Base-by-base conservation (phyloP, 2,329 filamentous ascomycete genomes). In the Pleomassaria siparia region DNA sequence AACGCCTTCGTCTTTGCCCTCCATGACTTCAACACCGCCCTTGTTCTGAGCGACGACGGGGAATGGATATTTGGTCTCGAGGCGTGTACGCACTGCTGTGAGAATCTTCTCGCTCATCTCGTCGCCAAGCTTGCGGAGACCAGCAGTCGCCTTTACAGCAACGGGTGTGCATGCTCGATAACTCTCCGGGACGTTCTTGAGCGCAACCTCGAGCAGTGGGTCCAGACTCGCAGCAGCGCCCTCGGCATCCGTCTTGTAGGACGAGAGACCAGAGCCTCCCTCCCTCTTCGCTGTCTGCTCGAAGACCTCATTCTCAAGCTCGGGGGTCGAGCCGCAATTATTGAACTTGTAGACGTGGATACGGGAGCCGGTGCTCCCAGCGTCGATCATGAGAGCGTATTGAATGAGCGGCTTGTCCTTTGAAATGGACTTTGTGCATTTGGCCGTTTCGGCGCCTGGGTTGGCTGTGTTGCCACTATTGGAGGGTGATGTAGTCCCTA, bases 291-390 rank as follows among this genome's bases (percentile, higher is more conserved):
- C 85, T 10, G 91, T 97, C 87, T 91, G 91, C 77, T 92, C 86
- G 74, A 99, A 99, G 49, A 89, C 81, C 70, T 99, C 94, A 66
- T 85, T 78, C 75, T 99, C 94, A 42, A 99, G 82, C 74, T 96
- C 91, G 21, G 94, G 94, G n/a, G 91, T 91, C 7, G 89, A 76
- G 11, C 91, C 94, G 76, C 92, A 99, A 77, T 97, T 97, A 80
- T 97, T 97, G 83, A 97, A 99, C 69, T 91, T 89, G 80, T 96
- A 99, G 50, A 97, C 91, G 76, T 99, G 95, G 69, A 99, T 96
- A 62, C 94, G 88, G 51, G 94, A 97, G 51, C 94, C 94, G 45
- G 94, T 97, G 78, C 91, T 97, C 62, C 94, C 94, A 40, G 94
- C 94, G 73, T 99, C 94, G 66, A 99, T 89, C 94, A 99, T 99